Evolutionary conservation across 2,329 filamentous ascomycete species (phyloP).

Genomic region (Cordyceps tenuipes): DNA sequence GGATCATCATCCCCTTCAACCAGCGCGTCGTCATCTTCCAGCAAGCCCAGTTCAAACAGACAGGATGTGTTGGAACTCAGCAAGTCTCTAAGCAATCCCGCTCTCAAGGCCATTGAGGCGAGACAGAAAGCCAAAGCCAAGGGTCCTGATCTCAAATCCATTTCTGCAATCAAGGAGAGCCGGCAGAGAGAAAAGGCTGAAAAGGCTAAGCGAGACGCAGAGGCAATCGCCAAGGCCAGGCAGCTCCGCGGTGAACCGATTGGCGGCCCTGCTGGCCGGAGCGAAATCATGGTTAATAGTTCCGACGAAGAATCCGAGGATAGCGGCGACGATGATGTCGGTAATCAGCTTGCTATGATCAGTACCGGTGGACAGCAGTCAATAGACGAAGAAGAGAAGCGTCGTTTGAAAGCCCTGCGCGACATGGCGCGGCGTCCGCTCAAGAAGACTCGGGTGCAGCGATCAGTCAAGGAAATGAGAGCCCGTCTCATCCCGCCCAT

Average conservation of each 20-base stretch:
- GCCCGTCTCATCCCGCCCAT: conserved; percentile 87
- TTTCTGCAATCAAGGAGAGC: conserved; percentile 54
- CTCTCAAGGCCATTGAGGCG: conserved; percentile 37
- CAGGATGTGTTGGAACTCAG: conserved; percentile 40
- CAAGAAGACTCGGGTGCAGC: conserved; percentile 71
- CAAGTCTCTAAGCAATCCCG: conserved; percentile 38
- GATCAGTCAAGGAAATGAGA: conserved; percentile 88
- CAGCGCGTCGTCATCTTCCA: conserved; percentile 13
- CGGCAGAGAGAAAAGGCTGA: conserved; percentile 69
- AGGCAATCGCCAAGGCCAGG: conserved; percentile 61
- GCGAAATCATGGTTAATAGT: conserved; percentile 85
- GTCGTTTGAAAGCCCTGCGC: conserved; percentile 39
- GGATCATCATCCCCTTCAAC: conserved; percentile 21
- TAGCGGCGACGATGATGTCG: conserved; percentile 56
- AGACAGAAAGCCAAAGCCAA: conserved; percentile 21
- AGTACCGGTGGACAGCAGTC: conserved; percentile 40
- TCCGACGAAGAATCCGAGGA: conserved; percentile 67
- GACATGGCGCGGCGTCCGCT: conserved; percentile 61
- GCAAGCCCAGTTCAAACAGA: conserved; percentile 29
- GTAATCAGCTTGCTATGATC: conserved; percentile 36
- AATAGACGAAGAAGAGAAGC: conserved; percentile 39
- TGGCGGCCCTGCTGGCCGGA: conserved; percentile 64
- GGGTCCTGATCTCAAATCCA: conserved; percentile 28
- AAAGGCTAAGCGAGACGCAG: conserved; percentile 62
- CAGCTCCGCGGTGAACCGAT: conserved; percentile 28